Base-by-base conservation (phyloP, 2,329 filamentous ascomycete species). In the Phaeosphaeriaceae sp. region DNA sequence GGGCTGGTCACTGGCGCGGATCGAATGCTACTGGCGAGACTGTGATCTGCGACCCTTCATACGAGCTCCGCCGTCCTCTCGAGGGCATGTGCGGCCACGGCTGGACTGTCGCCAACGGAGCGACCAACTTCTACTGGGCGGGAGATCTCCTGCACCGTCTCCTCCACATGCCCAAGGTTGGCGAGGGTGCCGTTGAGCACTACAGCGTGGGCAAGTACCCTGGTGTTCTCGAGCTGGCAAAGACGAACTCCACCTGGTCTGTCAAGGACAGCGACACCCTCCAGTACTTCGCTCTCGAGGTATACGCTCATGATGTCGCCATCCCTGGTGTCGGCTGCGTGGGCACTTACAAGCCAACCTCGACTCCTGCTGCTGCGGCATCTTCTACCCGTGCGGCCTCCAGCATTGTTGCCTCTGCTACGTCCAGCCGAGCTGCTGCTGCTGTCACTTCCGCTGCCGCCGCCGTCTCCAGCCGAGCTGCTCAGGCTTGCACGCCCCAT, bases 231-330 rank as follows among this genome's bases (percentile, higher is more conserved):
- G 80, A 81, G 13, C 79, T 88, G 22, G 86, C 87, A 0, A 73
- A 79, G 60, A 77, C 82, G 7, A 82, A 84, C 7, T 76, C 79
- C 4, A 80, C 82, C 24, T 79, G 83, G 2, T 77, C 83, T 5
- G 83, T 80, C 2, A 78, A 82, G 25, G 88, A 91, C 75, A 88
- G 84, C 31, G 83, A 89, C 61, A 82, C 84, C 0, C 79, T 91
- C 44, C 86, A 89, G 75, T 89, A 88, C 74, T 91, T 91, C 71
- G 88, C 89, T 4, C 82, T 89, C 7, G 87, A 90, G 57, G 86
- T 81, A 1, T 91, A 88, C 73, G 88, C 88, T 0, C 86, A 84
- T 62, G 88, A 91, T 58, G 82, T 91, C 66, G 85, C 85, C 7
- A 79, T 86, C 5, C 88, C 88, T 0, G 88, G 88, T 0, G 80